Percentiles rank a stretch among this genome's conserved stretches.
phyloP scores from a whole-genome alignment of 768 basidiomycete genomes.

The Suillus luteus region DNA sequence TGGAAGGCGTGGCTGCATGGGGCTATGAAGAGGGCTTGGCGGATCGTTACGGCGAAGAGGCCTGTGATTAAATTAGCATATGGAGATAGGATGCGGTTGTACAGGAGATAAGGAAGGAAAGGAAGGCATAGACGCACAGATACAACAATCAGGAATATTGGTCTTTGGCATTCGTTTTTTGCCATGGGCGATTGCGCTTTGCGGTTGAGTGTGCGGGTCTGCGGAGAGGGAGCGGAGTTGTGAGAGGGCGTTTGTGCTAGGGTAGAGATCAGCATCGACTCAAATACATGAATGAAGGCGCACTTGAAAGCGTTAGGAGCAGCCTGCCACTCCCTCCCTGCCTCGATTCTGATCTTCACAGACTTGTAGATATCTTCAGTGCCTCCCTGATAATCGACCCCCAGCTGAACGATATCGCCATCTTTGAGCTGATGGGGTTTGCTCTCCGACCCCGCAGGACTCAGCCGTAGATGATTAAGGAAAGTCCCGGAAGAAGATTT shows the following conservation, averaged over 20 bases:
- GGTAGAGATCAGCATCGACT: background rate
- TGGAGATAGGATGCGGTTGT: conserved; percentile 8
- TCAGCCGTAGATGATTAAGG: conserved; percentile 89
- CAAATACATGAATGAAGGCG: background rate
- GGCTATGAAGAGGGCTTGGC: conserved; percentile 95
- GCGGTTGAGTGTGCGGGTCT: conserved; percentile 25
- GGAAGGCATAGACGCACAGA: conserved; percentile 61
- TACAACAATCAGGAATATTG: conserved; percentile 84
- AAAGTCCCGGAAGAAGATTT: conserved; percentile 92
- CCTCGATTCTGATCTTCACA: conserved; percentile 93
- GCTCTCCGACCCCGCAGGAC: conserved; percentile 80
- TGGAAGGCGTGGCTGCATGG: conserved; percentile 97
- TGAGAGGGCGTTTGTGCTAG: conserved; percentile 72
- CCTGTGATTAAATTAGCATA: conserved; percentile 34
- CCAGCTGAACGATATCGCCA: conserved; percentile 92
- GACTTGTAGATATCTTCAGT: conserved; percentile 97
- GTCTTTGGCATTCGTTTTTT: conserved; percentile 37
- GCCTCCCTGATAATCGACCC: conserved; percentile 97
- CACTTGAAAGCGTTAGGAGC: conserved; percentile 86
- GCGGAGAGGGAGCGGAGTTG: conserved; percentile 75
- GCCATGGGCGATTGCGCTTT: conserved; percentile 19
- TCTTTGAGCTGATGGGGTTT: conserved; percentile 81
- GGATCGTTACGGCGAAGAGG: conserved; percentile 87
- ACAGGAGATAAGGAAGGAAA: conserved; percentile 3
- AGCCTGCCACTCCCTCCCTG: conserved; percentile 90